Evolutionary conservation across 306 rosid species (phyloP), one percentile per base, ranked within the genome.

Genomic region (Cucurbita pepo): DNA sequence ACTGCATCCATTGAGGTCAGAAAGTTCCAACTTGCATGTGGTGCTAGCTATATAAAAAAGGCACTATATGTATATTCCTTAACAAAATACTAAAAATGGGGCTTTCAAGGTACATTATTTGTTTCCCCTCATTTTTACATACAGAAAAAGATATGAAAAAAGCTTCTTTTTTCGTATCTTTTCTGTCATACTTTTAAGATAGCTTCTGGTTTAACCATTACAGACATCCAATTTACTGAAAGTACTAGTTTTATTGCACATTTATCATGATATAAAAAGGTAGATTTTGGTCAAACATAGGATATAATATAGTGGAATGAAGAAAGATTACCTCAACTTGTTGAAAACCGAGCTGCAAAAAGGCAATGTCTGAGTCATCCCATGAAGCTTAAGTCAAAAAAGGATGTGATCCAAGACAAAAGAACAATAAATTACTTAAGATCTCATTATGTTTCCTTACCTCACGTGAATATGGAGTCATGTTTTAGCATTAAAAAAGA

Each of bases 1-100:
- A 69, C 74, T 51, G 56, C 59, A 52, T 51, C 59, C 59, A 50
- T 69, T 69, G 13, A 52, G 59, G 59, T 59, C 57, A 48, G 38
- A 50, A 69, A 69, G 59, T 69, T 50, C 56, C 74, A 69, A 69
- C 25, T 34, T 69, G 74, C 74, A 69, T 69, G 74, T 69, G 74
- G 25, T 51, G 59, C 74, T 69, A 48, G 59, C n/a, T 69, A 48
- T 36, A 69, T 51, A 15, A 50, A 43, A 48, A 48, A 50, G 45
- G 25, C 25, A 69, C 56, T 51, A 41, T 30, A 25, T 69, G 44
- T 30, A 48, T 50, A 48, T 69, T 69, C 73, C 59, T 69, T 69
- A 51, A 69, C 58, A 69, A 69, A 69, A 51, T 50, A 15, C 74
- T 50, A 69, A 69, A 69, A 69, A 30, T 69, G 56, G 74, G 30